A percentile compares a stretch with the other conserved stretches of the same genome.
These are phyloP conservation scores for Simmondsia chinensis DNA, from an alignment of 148 eudicot species.

Conservation along the genomic window DNA sequence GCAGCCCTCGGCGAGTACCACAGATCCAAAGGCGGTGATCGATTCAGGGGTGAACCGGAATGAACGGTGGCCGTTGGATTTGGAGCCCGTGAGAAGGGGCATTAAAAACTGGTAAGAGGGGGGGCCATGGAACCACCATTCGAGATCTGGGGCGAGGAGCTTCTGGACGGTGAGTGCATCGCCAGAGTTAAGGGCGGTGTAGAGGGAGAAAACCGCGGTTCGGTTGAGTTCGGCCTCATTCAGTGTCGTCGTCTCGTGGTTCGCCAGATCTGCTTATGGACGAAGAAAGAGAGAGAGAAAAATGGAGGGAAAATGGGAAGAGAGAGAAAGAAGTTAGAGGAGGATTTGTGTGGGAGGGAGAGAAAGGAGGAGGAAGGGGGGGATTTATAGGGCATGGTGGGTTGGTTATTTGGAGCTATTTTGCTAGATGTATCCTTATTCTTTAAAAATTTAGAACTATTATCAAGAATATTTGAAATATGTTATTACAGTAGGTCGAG, in stretches of 20 bases:
- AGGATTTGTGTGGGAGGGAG: background rate
- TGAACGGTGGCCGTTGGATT: background rate
- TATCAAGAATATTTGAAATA: no score
- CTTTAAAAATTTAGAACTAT: no score
- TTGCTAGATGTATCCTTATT: no score
- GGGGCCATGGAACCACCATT: constrained; percentile 87
- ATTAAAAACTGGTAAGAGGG: constrained; percentile 62
- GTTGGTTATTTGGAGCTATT: no score
- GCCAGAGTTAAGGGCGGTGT: constrained; percentile 44
- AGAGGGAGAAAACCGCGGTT: constrained; percentile 41
- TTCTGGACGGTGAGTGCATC: constrained; percentile 41
- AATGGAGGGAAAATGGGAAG: background rate
- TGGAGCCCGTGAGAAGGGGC: constrained; percentile 52
- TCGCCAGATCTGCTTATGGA: constrained; percentile 45
- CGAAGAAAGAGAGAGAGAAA: no score
- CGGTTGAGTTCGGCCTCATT: constrained; percentile 16
- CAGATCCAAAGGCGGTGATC: constrained; percentile 34
- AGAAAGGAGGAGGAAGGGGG: background rate
- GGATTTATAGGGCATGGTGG: background rate
- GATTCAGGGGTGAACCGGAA: constrained; percentile 37
- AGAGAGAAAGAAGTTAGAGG: background rate
- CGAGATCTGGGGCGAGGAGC: constrained; percentile 52
- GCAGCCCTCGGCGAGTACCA: constrained; percentile 55
- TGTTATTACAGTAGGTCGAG: no score
- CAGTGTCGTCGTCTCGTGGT: constrained; percentile 10